Evolutionary conservation across 768 basidiomycete species (phyloP), one percentile per base, ranked within the genome.

Genomic region (Thelephora aurantiotincta): DNA sequence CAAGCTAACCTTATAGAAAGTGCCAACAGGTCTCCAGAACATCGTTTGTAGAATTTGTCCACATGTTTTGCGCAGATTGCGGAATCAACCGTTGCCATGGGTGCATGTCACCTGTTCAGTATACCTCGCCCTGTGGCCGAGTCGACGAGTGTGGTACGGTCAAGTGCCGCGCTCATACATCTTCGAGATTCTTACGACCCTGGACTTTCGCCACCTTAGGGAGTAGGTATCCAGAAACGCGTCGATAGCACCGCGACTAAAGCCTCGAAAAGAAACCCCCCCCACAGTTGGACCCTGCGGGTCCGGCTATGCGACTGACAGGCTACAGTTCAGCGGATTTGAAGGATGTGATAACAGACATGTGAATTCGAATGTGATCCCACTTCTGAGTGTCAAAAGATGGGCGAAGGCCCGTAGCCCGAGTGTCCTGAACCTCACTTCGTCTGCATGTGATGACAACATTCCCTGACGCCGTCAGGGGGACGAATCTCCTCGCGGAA

Each of bases 201-300:
- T 77, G 49, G 74, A 75, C 56, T 59, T 64, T 14, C 62, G 67
- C 23, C 69, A 65, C 51, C 57, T 74, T 2, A 57, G 60, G 16
- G 72, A 75, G 56, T 61, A 61, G 12, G 55, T 0, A 60, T 68
- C n/a, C 62, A 66, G 7, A 60, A 62, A 30, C 65, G 74, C 1
- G 67, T 68, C 4, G 55, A 54, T 30, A 57, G 60, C 14, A 62
- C 60, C 5, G 53, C 66, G 11, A 54, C 50, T 1, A 52, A 53
- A 43, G 56, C 59, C n/a, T 9, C 54, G 50, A 2, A 43, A 42
- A 11, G 14, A 33, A 12, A 58, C 54, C 13, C 47, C 46, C 12
- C 46, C 22, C 9, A 60, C 60, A 30, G 71, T 75, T 2, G 73
- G 74, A n/a, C 72, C 70, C 5, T 71, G 73, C 3, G 73, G 74